Evolutionary conservation across 2,329 filamentous ascomycete genomes (phyloP).

Genomic region (Pseudocercospora musae): DNA sequence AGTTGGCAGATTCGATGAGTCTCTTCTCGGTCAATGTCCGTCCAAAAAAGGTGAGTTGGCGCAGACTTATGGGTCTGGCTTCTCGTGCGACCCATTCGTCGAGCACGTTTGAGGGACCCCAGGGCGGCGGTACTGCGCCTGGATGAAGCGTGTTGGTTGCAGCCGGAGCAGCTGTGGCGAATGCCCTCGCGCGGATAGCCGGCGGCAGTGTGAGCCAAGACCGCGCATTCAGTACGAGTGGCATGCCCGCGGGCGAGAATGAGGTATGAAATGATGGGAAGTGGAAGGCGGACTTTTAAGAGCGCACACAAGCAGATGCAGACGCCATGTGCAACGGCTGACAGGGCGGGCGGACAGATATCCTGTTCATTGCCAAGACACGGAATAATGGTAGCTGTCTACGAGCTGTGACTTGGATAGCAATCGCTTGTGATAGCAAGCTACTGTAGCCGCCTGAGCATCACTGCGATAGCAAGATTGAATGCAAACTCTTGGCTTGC

Average conservation of each 20-base stretch:
- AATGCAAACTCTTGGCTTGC: not conserved
- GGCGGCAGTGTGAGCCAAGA: conserved; percentile 6
- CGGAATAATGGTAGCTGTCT: not conserved
- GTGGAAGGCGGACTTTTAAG: not conserved
- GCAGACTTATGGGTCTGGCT: conserved; percentile 89
- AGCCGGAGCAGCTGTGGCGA: conserved; percentile 15
- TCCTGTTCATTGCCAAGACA: not conserved
- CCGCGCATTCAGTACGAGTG: not conserved
- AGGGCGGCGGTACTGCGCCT: conserved; percentile 47
- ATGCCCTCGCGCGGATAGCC: conserved; percentile 14
- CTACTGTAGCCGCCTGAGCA: too few relatives aligned
- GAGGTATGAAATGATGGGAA: not conserved
- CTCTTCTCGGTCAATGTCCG: conserved; percentile 86
- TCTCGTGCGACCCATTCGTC: conserved; percentile 86
- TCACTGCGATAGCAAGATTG: not conserved
- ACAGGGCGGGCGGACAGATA: not conserved
- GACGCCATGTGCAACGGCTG: not conserved
- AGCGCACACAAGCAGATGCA: not conserved
- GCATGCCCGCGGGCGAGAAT: not conserved
- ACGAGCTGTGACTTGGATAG: not conserved
- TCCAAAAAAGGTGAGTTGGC: conserved; percentile 96
- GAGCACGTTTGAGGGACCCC: conserved; percentile 57
- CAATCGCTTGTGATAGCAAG: too few relatives aligned
- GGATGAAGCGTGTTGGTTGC: conserved; percentile 3
- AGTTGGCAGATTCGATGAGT: conserved; percentile 91